phyloP scores from a whole-genome alignment of 352 stramenopile genomes.

The Phytophthora macrochlamydospora region DNA sequence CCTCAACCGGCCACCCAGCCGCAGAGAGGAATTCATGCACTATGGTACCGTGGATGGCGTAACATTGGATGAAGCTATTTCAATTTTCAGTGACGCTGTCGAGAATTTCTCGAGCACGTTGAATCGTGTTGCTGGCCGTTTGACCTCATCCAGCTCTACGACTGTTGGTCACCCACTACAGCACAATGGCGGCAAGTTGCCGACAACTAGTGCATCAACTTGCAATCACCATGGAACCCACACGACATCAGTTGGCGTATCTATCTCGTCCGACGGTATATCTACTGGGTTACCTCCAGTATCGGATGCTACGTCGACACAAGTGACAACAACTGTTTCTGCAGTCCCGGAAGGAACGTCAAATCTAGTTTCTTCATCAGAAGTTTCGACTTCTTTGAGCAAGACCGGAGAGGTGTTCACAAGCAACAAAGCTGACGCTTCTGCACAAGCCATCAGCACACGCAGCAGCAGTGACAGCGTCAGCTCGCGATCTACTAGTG shows the following conservation, averaged over 20 bases:
- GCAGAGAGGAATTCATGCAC: slow-evolving; percentile 73
- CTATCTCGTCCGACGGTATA: slow-evolving; percentile 20
- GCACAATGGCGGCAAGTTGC: slow-evolving; percentile 34
- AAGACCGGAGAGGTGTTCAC: slow-evolving; percentile 24
- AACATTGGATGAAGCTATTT: slow-evolving; percentile 81
- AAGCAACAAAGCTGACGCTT: slow-evolving; percentile 26
- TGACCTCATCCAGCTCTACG: slow-evolving; percentile 79
- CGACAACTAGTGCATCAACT: slow-evolving; percentile 11
- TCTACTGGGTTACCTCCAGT: slow-evolving; percentile 3
- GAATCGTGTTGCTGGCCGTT: slow-evolving; percentile 53
- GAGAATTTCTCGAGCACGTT: slow-evolving; percentile 53
- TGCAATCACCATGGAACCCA: slow-evolving; percentile 8
- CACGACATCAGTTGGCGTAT: slow-evolving; percentile 11
- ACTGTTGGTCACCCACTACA: slow-evolving; percentile 63
- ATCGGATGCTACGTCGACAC: slow-evolving; percentile 7
- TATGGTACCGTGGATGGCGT: slow-evolving; percentile 76
- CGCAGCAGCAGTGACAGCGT: slow-evolving; percentile 32
- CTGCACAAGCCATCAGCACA: slow-evolving; percentile 17
- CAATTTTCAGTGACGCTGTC: slow-evolving; percentile 76
- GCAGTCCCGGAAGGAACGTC: slow-evolving; percentile 15
- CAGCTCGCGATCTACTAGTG: slow-evolving; percentile 30
- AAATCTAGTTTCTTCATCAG: slow-evolving; percentile 15
- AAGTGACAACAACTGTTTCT: slow-evolving; percentile 12
- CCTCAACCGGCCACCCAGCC: slow-evolving; percentile 52
- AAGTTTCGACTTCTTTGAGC: slow-evolving; percentile 13